These are phyloP conservation scores for Penicillium taxi DNA, from an alignment of 495 filamentous ascomycete genomes.

Conservation along the genomic window DNA sequence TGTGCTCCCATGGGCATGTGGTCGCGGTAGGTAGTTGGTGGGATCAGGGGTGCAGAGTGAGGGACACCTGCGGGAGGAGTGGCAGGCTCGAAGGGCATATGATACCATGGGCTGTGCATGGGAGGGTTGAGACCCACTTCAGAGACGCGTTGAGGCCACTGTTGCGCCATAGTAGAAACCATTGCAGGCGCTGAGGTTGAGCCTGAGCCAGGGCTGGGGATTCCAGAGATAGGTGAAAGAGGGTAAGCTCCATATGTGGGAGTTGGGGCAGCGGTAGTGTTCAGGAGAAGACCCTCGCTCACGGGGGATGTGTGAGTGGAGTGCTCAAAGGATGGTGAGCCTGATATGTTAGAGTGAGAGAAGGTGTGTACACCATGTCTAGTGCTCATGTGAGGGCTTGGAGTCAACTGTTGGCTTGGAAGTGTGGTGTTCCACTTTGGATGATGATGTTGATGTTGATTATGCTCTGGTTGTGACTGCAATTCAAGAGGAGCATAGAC, in stretches of 20 bases:
- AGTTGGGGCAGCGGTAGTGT: slow-evolving; percentile 17
- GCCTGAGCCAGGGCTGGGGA: slow-evolving; percentile 16
- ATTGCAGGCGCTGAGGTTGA: slow-evolving; percentile 8
- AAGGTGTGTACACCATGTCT: slow-evolving; percentile 15
- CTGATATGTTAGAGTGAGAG: slow-evolving; percentile 8
- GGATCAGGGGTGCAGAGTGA: slow-evolving; percentile 22
- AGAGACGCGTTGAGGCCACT: slow-evolving; percentile 17
- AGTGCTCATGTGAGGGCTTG: slow-evolving; percentile 23
- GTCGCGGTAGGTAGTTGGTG: slow-evolving; percentile 19
- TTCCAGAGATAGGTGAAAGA: slow-evolving; percentile 20
- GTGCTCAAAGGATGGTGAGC: slow-evolving; percentile 25
- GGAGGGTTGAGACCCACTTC: slow-evolving; percentile 11
- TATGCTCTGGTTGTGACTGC: slow-evolving; percentile 7
- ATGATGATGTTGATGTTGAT: slow-evolving; percentile 11
- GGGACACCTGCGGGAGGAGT: slow-evolving; percentile 20
- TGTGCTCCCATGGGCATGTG: slow-evolving; percentile 19
- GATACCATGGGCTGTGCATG: slow-evolving; percentile 26
- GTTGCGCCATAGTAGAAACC: no score
- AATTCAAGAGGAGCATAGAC: slow-evolving; percentile 13
- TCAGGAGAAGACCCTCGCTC: slow-evolving; percentile 11
- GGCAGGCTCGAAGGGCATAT: slow-evolving; percentile 25
- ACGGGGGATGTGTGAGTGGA: slow-evolving; percentile 23
- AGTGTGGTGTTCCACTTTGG: slow-evolving; percentile 20
- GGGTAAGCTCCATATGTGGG: slow-evolving; percentile 21
- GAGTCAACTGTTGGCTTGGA: slow-evolving; percentile 17